Conservation (phyloP, 83 land plant genomes). For the Picea abies region DNA sequence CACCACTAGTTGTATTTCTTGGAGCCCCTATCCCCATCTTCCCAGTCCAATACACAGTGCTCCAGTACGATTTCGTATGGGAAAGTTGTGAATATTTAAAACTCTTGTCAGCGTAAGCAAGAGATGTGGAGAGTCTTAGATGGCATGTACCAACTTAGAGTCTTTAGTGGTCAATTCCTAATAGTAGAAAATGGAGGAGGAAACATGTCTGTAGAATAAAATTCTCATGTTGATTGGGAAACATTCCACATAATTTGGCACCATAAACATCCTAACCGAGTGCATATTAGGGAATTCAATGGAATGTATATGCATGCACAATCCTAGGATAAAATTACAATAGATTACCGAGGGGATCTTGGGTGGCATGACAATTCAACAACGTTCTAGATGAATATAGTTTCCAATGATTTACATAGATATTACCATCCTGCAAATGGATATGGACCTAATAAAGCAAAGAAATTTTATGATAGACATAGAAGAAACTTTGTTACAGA, state of each 20-base stretch:
- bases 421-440: slow-evolving; percentile 79
- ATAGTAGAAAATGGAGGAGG: slow-evolving; percentile 38
- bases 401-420: slow-evolving; percentile 58
- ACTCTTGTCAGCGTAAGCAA: too few species aligned
- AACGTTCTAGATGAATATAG: slow-evolving; percentile 47
- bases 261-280: neutral
- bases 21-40: too few species aligned
- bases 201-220: slow-evolving; percentile 41
- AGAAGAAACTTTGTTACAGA: slow-evolving; percentile 47
- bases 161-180: slow-evolving; percentile 58
- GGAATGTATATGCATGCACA: slow-evolving; percentile 69
- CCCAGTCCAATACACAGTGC: too few species aligned
- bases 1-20: too few species aligned
- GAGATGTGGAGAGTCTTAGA: slow-evolving; percentile 69
- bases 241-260: slow-evolving; percentile 53
- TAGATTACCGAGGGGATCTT: slow-evolving; percentile 54
- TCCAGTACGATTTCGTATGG: too few species aligned
- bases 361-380: slow-evolving; percentile 44
- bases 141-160: slow-evolving; percentile 57
- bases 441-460: slow-evolving; percentile 49
- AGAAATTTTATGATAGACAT: slow-evolving; percentile 43
- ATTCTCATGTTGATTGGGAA: slow-evolving; percentile 42
- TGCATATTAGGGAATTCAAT: slow-evolving; percentile 61
- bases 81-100: too few species aligned
- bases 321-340: slow-evolving; percentile 45